phyloP scores from a whole-genome alignment of 2,329 filamentous ascomycete genomes.

The Curvularia eragrostidis region DNA sequence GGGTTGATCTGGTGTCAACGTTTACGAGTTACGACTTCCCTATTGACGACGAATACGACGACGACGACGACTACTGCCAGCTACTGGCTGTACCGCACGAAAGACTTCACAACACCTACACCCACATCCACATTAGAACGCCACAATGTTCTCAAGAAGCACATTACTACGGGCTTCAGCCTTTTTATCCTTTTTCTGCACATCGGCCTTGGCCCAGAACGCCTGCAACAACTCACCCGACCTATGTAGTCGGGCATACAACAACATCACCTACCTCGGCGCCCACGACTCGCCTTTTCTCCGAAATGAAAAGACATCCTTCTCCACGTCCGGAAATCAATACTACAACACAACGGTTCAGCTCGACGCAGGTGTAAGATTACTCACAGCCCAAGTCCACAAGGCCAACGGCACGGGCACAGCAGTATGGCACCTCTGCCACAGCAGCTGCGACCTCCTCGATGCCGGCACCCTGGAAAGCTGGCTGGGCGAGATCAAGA shows the following conservation, averaged over 20 bases:
- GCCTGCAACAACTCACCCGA: constrained; percentile 83
- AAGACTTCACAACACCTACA: not conserved
- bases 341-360: constrained; percentile 75
- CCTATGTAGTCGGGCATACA: constrained; percentile 74
- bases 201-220: constrained; percentile 41
- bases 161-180: constrained; percentile 34
- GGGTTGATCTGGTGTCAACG: constrained; percentile 6
- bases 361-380: constrained; percentile 72
- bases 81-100: not conserved
- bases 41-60: constrained; percentile 11
- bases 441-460: constrained; percentile 70
- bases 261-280: constrained; percentile 78
- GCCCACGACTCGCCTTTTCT: constrained; percentile 78
- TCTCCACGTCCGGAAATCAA: constrained; percentile 74
- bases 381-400: constrained; percentile 77
- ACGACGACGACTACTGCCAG: too few species aligned
- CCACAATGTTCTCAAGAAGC: constrained; percentile 42
- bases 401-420: constrained; percentile 54
- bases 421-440: constrained; percentile 69
- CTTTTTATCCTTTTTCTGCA: constrained; percentile 41
- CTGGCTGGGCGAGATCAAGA: constrained; percentile 70
- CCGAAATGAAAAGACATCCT: constrained; percentile 66
- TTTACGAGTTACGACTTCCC: constrained; percentile 14
- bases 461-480: constrained; percentile 70
- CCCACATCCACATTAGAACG: constrained; percentile 6